Conservation (phyloP, 2,329 filamentous ascomycete genomes). For the Biscogniauxia marginata region DNA sequence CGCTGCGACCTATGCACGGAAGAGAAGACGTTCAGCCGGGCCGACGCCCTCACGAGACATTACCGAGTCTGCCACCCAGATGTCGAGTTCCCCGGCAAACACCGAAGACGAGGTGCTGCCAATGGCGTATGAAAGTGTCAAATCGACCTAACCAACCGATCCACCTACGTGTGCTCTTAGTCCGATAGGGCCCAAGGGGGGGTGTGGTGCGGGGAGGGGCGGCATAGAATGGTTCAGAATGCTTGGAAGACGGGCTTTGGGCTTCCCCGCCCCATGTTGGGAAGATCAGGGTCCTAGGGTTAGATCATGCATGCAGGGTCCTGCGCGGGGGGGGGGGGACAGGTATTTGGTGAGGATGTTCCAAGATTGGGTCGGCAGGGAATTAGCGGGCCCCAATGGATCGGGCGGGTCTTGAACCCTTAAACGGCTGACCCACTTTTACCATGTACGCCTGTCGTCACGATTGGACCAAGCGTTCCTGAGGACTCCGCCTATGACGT, state of each 20-base stretch:
- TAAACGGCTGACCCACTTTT: background rate
- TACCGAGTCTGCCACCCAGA: constrained; percentile 94
- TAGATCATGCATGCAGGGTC: constrained; percentile 29
- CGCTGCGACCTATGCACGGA: constrained; percentile 90
- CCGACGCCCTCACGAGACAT: constrained; percentile 90
- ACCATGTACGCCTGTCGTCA: background rate
- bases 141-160: background rate
- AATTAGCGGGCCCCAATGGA: background rate
- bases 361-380: background rate
- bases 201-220: too few relatives aligned
- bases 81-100: constrained; percentile 72
- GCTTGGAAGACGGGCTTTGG: background rate
- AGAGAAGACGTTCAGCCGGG: constrained; percentile 95
- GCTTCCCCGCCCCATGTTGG: constrained; percentile 6
- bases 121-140: background rate
- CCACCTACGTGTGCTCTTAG: background rate
- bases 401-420: background rate
- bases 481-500: background rate
- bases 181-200: background rate
- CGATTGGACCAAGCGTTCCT: background rate
- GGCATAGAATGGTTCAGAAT: background rate
- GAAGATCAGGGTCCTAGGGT: constrained; percentile 30
- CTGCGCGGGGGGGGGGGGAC: constrained; percentile 15
- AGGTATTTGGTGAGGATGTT: background rate
- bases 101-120: constrained; percentile 38